A percentile compares a stretch with the other conserved stretches of the same genome.
Evolutionary conservation across 805 yeast genomes (phyloP).

Genomic region (Starmerella sirachaensis): DNA sequence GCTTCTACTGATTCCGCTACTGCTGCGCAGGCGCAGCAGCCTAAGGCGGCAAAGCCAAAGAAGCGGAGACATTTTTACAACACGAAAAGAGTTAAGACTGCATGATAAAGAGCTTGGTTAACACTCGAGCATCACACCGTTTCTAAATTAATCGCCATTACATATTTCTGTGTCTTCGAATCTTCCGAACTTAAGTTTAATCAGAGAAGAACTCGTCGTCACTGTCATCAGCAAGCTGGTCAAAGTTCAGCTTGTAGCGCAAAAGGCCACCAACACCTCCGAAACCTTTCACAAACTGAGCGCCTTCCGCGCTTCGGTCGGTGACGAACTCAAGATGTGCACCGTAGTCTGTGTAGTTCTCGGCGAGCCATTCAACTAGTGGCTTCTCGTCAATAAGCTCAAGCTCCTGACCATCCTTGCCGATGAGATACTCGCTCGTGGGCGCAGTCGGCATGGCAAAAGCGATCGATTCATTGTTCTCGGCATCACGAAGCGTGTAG

Average conservation of each 20-base stretch:
- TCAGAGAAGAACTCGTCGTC: conserved; percentile 79
- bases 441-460: conserved; percentile 62
- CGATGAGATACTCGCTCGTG: conserved; percentile 64
- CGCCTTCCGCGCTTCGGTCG: conserved; percentile 95
- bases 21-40: too few species aligned
- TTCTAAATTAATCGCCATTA: too few species aligned
- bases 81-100: too few species aligned
- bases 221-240: conserved; percentile 78
- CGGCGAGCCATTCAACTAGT: conserved; percentile 95
- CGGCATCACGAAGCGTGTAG: conserved; percentile 71
- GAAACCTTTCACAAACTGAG: conserved; percentile 93
- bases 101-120: too few species aligned
- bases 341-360: conserved; percentile 87
- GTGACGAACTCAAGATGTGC: conserved; percentile 93
- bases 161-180: too few species aligned
- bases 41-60: too few species aligned
- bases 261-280: conserved; percentile 98
- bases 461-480: conserved; percentile 62
- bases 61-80: too few species aligned
- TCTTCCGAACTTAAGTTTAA: conserved; percentile 10
- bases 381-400: conserved; percentile 76
- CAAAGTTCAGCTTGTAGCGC: conserved; percentile 95
- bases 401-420: conserved; percentile 87
- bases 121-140: too few species aligned
- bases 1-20: too few species aligned